These are phyloP conservation scores for Monilinia fructicola DNA, from an alignment of 2,329 filamentous ascomycete genomes.

Conservation along the genomic window DNA sequence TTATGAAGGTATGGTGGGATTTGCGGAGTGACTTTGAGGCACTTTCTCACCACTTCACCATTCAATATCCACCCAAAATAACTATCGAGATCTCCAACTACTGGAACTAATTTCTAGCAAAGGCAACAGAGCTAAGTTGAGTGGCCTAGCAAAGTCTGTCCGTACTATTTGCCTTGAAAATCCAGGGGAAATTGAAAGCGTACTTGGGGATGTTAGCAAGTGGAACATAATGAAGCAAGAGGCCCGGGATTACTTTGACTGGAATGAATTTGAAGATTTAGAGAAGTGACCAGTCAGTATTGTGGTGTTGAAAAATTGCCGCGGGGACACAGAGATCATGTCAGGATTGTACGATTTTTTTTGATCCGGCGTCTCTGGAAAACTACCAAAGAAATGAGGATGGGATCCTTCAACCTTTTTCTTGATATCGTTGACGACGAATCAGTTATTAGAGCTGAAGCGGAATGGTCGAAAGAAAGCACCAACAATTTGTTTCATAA, in stretches of 20 bases:
- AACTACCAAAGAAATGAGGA: constrained; percentile 1
- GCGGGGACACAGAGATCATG: constrained; percentile 6
- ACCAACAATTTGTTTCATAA: not conserved
- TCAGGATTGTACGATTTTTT: not conserved
- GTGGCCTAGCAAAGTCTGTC: not conserved
- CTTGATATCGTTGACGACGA: not conserved
- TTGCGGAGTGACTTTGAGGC: constrained; percentile 11
- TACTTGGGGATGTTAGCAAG: too few species aligned
- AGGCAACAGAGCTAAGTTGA: not conserved
- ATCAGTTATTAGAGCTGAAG: constrained; percentile 1
- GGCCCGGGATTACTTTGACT: not conserved
- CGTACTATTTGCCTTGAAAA: not conserved
- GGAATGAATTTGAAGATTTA: not conserved
- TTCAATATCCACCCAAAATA: not conserved
- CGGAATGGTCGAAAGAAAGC: not conserved
- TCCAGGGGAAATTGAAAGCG: not conserved
- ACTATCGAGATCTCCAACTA: constrained; percentile 8
- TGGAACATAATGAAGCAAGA: constrained; percentile 1
- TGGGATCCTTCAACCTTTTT: not conserved
- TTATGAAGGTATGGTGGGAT: constrained; percentile 1
- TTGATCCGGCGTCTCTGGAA: not conserved
- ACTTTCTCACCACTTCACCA: constrained; percentile 11
- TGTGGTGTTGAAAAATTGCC: not conserved
- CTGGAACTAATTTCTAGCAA: constrained; percentile 3
- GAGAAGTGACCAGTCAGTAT: not conserved